Evolutionary conservation across 2,329 filamentous ascomycete genomes (phyloP).

Genomic region (Penicillium vulpinum): DNA sequence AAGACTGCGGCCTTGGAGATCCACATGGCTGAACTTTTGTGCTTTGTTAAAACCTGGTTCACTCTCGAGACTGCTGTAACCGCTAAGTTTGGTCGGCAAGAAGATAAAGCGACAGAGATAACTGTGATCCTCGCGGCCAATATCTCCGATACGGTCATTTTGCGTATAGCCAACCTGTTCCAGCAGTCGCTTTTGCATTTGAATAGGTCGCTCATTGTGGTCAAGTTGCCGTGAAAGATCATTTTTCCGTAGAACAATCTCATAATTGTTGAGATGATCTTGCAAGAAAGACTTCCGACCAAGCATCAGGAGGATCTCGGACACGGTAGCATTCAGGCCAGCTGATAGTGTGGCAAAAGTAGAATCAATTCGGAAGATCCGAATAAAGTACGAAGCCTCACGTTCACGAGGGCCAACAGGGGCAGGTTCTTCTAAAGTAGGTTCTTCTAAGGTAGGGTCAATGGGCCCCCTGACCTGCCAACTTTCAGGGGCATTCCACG

Average conservation of each 20-base stretch:
- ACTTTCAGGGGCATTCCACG: conserved; percentile 91
- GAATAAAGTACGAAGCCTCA: conserved; percentile 82
- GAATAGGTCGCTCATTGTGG: conserved; percentile 74
- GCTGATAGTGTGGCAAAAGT: conserved; percentile 93
- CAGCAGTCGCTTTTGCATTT: conserved; percentile 87
- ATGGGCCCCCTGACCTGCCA: conserved; percentile 79
- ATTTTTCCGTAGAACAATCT: conserved; percentile 92
- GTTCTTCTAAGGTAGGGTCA: conserved; percentile 26
- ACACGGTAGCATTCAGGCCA: conserved; percentile 77
- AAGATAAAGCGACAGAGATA: conserved; percentile 97
- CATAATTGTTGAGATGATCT: conserved; percentile 88
- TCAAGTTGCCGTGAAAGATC: conserved; percentile 81
- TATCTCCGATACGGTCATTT: conserved; percentile 82
- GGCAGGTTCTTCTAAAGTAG: neutral
- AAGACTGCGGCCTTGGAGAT: conserved; percentile 84
- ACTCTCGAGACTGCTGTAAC: conserved; percentile 68
- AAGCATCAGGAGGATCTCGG: conserved; percentile 84
- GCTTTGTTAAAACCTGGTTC: conserved; percentile 79
- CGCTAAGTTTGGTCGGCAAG: conserved; percentile 81
- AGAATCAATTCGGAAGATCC: conserved; percentile 89
- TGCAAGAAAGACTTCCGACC: conserved; percentile 92
- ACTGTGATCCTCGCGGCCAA: conserved; percentile 95
- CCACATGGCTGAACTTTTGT: conserved; percentile 91
- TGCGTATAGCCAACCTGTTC: conserved; percentile 90
- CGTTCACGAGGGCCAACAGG: conserved; percentile 54